These are phyloP conservation scores for Dipteronia dyeriana DNA, from an alignment of 345 rosid genomes.

Conservation along the genomic window DNA sequence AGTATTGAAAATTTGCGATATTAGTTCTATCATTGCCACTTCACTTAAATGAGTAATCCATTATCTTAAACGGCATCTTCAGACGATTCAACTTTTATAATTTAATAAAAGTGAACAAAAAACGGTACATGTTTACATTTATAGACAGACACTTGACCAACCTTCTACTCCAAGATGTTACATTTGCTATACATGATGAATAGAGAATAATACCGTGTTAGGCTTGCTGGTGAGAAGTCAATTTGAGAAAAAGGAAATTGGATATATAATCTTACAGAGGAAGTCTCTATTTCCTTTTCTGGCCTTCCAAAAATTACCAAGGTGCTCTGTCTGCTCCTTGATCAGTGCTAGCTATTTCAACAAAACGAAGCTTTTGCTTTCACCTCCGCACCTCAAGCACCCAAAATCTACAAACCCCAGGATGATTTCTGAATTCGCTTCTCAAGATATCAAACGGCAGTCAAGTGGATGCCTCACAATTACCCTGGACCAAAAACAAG, in stretches of 20 bases:
- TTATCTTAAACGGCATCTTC: too few species aligned
- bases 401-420: not conserved
- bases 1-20: not conserved
- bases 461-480: not conserved
- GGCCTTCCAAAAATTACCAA: not conserved
- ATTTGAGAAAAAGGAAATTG: not conserved
- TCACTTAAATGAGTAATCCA: too few species aligned
- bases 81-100: not conserved
- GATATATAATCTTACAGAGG: not conserved
- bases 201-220: not conserved
- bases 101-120: not conserved
- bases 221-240: not conserved
- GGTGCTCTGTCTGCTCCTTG: not conserved
- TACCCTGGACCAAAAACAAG: conserved; percentile 4
- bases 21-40: not conserved
- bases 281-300: not conserved
- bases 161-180: not conserved
- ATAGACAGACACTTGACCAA: not conserved
- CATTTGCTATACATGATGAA: not conserved
- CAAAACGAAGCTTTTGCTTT: not conserved
- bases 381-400: not conserved
- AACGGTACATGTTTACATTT: not conserved
- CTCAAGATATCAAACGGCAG: not conserved
- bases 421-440: conserved; percentile 13
- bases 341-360: not conserved